A percentile compares a stretch with the other conserved stretches of the same genome.
Conservation (phyloP, 331 rosid genomes). For the Erythrophleum ivorense region DNA sequence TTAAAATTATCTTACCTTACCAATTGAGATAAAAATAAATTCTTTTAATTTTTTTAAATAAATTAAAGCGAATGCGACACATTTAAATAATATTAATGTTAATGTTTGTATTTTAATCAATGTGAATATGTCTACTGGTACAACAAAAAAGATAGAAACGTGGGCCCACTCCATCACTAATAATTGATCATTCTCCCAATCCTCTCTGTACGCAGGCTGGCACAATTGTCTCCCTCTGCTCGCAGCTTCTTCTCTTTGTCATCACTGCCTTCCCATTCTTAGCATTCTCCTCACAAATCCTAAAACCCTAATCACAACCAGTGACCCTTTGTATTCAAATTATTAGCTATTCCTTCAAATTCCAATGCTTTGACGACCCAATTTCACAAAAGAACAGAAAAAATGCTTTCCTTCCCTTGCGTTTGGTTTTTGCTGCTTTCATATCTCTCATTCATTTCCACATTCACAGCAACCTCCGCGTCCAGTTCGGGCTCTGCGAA, state of each 20-base stretch:
- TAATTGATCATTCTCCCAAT: conserved; percentile 66
- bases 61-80: too few relatives aligned
- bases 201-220: conserved; percentile 67
- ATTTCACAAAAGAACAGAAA: not conserved
- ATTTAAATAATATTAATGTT: too few relatives aligned
- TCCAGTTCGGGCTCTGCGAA: conserved; percentile 10
- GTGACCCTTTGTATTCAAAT: not conserved
- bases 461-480: not conserved
- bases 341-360: not conserved
- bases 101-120: too few relatives aligned
- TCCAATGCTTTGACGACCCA: conserved; percentile 17
- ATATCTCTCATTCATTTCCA: not conserved
- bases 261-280: conserved; percentile 17
- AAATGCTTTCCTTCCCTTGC: conserved; percentile 40
- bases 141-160: not conserved
- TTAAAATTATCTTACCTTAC: too few relatives aligned
- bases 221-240: conserved; percentile 44
- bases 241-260: not conserved
- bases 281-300: conserved; percentile 10
- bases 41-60: too few relatives aligned
- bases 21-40: too few relatives aligned
- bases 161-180: conserved; percentile 54
- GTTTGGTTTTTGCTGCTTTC: conserved; percentile 23
- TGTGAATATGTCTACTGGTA: too few relatives aligned
- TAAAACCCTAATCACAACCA: not conserved